phyloP scores from a whole-genome alignment of 305 asterid genomes.

The Striga hermonthica region DNA sequence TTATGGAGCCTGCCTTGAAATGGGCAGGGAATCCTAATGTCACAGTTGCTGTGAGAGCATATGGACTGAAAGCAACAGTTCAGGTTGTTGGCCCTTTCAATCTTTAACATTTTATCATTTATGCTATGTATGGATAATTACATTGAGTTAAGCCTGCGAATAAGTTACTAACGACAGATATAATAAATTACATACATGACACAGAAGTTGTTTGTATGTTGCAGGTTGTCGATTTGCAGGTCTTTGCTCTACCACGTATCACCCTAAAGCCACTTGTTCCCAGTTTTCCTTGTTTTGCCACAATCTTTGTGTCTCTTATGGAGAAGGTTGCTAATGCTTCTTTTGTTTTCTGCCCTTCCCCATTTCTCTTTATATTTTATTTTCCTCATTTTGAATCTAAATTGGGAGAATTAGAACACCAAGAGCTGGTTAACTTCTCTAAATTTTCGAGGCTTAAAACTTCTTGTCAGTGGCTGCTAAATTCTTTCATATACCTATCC shows the following conservation, averaged over 20 bases:
- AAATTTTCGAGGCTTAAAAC: constrained; percentile 12
- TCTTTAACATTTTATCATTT: constrained; percentile 24
- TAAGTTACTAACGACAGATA: background rate
- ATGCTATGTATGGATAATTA: constrained; percentile 4
- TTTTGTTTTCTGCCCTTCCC: background rate
- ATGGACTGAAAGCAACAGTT: constrained; percentile 81
- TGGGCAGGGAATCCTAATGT: constrained; percentile 99
- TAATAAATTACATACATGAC: background rate
- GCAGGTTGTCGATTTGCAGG: constrained; percentile 91
- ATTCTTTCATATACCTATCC: constrained; percentile 10
- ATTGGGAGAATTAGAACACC: background rate
- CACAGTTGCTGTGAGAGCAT: constrained; percentile 70
- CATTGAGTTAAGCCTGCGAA: constrained; percentile 1
- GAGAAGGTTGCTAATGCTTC: constrained; percentile 61
- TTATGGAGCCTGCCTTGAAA: constrained; percentile 92
- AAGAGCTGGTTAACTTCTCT: background rate
- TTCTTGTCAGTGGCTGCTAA: constrained; percentile 23
- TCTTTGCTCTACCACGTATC: constrained; percentile 94
- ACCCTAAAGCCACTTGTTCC: constrained; percentile 98
- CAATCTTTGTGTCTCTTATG: constrained; percentile 79
- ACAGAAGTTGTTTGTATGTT: constrained; percentile 25
- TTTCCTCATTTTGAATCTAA: constrained; percentile 1
- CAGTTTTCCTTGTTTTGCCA: constrained; percentile 96
- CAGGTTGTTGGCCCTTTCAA: constrained; percentile 55
- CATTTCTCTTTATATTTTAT: background rate